These are phyloP conservation scores for Porphyridium purpureum DNA, from an alignment of 23 red algal genomes.

Conservation along the genomic window DNA sequence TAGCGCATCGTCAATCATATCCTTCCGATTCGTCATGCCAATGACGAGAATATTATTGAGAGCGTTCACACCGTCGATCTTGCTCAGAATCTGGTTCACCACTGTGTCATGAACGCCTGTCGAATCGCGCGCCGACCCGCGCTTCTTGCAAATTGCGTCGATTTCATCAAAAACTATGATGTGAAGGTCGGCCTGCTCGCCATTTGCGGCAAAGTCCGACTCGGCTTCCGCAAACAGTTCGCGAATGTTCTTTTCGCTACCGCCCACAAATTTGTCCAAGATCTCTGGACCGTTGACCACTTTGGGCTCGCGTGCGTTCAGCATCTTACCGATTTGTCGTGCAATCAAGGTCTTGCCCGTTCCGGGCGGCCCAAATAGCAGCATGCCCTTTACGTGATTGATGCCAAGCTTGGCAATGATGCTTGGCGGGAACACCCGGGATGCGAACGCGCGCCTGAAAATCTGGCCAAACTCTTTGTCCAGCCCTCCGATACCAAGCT, in stretches of 20 bases:
- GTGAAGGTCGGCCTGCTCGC: conserved; percentile 77
- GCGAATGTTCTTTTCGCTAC: conserved; percentile 92
- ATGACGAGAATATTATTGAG: conserved; percentile 97
- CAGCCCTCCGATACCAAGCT: conserved; percentile 93
- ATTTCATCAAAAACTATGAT: conserved; percentile 99
- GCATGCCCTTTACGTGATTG: conserved; percentile 91
- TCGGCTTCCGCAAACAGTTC: conserved; percentile 94
- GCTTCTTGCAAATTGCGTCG: conserved; percentile 99
- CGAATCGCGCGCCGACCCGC: conserved; percentile 68
- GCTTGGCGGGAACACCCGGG: conserved; percentile 79
- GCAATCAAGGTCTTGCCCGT: conserved; percentile 98
- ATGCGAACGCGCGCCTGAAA: conserved; percentile 93
- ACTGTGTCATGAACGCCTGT: conserved; percentile 80
- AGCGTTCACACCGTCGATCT: conserved; percentile 94
- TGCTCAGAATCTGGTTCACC: conserved; percentile 92
- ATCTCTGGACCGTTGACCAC: conserved; percentile 98
- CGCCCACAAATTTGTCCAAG: conserved; percentile 92
- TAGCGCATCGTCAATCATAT: conserved; percentile 98
- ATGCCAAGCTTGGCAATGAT: conserved; percentile 93
- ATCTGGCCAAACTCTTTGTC: conserved; percentile 97
- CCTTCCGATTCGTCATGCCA: conserved; percentile 98
- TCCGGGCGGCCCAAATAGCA: conserved; percentile 89
- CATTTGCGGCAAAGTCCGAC: conserved; percentile 44
- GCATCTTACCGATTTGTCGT: conserved; percentile 95
- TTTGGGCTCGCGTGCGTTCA: conserved; percentile 94